Evolutionary conservation across 2,329 filamentous ascomycete genomes (phyloP), one percentile per base, ranked within the genome.

Genomic region (Exserohilum rostratum): DNA sequence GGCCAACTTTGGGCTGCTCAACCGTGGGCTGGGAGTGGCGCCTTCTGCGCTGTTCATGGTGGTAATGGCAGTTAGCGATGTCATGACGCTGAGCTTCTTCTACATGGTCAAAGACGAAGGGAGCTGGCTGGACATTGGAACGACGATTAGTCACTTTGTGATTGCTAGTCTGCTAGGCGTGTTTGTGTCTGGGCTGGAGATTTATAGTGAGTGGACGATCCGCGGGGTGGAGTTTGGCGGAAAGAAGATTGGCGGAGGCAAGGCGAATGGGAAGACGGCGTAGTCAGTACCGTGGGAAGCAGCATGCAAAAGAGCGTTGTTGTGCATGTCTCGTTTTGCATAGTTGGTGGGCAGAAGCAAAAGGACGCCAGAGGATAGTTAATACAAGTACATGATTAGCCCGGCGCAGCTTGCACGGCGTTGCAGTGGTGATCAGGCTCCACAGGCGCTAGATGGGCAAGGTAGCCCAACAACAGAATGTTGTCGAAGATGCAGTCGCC

Each of bases 61-160:
- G 3, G 92, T 96, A 46, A 96, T 97, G 86, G 90, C 70, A 0
- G 85, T 96, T 46, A 93, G 90, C 57, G 95, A 99, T 72, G 86
- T 96, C 45, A 82, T 98, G 72, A 98, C 95, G 3, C 82, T 99
- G 47, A 91, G 95, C 68, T 99, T 99, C 80, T 99, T 99, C 78
- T 99, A 91, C 87, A 91, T 96, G 67, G 95, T 99, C 40, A 90
- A 90, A 68, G 95, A 99, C 66, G 95, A 99, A 73, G 95, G 95
- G 0, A 95, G 90, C 18, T 99, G 95, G 95, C 78, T 99, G 55
- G 95, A 99, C 72, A 99, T 99, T 71, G 95, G 95, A 29, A 96
- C 91, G 25, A 97, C 91, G 3, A 99, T 99, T 63, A 96, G 87
- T 69, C 93, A 98, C 74, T 99, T 98, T 76, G 87, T 87, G 57